Evolutionary conservation across 257 asterid genomes (phyloP).

Genomic region (Nicotiana tomentosiformis): DNA sequence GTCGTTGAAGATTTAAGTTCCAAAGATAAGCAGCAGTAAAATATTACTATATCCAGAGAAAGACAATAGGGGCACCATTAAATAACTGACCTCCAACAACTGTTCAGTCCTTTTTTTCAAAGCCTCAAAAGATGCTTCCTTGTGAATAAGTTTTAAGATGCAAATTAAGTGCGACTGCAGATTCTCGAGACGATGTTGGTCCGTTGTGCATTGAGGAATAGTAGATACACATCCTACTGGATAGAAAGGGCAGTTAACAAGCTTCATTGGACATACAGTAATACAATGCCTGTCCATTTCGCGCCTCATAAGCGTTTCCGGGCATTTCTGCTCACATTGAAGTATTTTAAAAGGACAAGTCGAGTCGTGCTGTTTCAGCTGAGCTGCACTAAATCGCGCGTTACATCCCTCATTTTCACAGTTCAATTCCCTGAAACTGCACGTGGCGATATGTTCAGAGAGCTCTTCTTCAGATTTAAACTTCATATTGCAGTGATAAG

Average conservation of each 20-base stretch:
- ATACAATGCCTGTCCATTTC: slow-evolving; percentile 74
- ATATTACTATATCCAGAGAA: not conserved
- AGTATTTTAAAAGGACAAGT: slow-evolving; percentile 54
- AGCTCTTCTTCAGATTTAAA: slow-evolving; percentile 41
- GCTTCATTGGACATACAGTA: slow-evolving; percentile 67
- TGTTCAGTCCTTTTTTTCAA: slow-evolving; percentile 41
- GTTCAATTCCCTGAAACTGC: slow-evolving; percentile 40
- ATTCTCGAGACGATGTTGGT: slow-evolving; percentile 41
- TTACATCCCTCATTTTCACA: slow-evolving; percentile 55
- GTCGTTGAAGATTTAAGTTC: not conserved
- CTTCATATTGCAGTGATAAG: slow-evolving; percentile 38
- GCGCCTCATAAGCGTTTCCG: slow-evolving; percentile 53
- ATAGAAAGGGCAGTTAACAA: slow-evolving; percentile 56
- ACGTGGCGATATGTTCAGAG: slow-evolving; percentile 30
- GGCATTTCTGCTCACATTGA: slow-evolving; percentile 61
- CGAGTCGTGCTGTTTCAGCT: slow-evolving; percentile 40
- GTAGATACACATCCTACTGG: slow-evolving; percentile 47
- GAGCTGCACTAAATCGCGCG: slow-evolving; percentile 50
- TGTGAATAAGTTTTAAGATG: slow-evolving; percentile 40
- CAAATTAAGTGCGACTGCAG: slow-evolving; percentile 38
- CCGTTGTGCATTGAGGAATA: slow-evolving; percentile 37
- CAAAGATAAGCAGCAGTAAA: not conserved
- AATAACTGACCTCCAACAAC: slow-evolving; percentile 30
- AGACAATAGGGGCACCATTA: not conserved
- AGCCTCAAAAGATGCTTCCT: slow-evolving; percentile 39